A percentile compares a stretch with the other conserved stretches of the same genome.
phyloP scores from a whole-genome alignment of 2,329 filamentous ascomycete genomes.

The Arthrobotrys sinensis region DNA sequence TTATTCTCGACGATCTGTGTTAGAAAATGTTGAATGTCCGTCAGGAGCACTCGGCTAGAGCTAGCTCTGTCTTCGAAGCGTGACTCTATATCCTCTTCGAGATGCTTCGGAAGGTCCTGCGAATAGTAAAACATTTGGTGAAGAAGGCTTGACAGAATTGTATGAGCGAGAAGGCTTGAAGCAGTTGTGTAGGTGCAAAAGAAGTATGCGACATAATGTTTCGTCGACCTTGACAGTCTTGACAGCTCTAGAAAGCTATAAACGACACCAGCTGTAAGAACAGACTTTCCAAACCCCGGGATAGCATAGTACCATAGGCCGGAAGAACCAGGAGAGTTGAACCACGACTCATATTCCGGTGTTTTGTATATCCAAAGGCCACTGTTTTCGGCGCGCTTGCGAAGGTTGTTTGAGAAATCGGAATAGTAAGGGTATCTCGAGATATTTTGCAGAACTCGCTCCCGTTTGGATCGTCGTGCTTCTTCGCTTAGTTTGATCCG shows the following conservation, averaged over 20 bases:
- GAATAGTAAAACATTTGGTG: constrained; percentile 62
- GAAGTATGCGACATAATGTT: constrained; percentile 63
- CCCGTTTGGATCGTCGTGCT: constrained; percentile 51
- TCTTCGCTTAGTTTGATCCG: constrained; percentile 19
- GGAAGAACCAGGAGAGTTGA: constrained; percentile 15
- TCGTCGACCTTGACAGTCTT: background rate
- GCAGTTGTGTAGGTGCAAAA: constrained; percentile 63
- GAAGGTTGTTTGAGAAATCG: constrained; percentile 64
- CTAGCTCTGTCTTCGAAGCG: constrained; percentile 50
- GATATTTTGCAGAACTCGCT: constrained; percentile 65
- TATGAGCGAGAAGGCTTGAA: constrained; percentile 61
- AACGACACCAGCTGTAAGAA: constrained; percentile 43
- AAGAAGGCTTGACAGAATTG: constrained; percentile 63
- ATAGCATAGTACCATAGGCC: constrained; percentile 64
- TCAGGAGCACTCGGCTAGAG: constrained; percentile 12
- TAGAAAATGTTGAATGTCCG: constrained; percentile 28
- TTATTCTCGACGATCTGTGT: constrained; percentile 25
- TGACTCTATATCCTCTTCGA: constrained; percentile 25
- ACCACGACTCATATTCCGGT: constrained; percentile 64
- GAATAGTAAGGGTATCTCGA: constrained; percentile 64
- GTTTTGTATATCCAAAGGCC: constrained; percentile 65
- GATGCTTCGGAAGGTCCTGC: constrained; percentile 3
- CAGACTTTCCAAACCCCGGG: constrained; percentile 53
- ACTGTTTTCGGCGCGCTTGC: constrained; percentile 65
- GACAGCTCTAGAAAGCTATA: constrained; percentile 33